Percentiles rank a stretch among this genome's conserved stretches.
phyloP scores from a whole-genome alignment of 192 early-diverging fungal species.

The Rhizophagus prolifer region DNA sequence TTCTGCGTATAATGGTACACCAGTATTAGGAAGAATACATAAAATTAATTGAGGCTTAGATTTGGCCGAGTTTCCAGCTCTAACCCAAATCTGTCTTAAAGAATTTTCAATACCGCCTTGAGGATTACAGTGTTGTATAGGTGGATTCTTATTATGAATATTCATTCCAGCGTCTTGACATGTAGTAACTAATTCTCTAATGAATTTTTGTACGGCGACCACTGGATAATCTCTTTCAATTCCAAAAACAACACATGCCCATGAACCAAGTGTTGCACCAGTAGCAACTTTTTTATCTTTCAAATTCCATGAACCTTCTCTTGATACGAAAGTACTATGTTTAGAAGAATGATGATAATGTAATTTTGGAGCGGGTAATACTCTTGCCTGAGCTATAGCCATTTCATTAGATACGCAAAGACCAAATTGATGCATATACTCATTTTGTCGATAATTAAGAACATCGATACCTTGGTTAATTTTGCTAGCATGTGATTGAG shows the following conservation, averaged over 20 bases:
- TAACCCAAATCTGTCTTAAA: background rate
- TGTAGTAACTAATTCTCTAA: slow-evolving; percentile 68
- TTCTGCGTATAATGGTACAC: background rate
- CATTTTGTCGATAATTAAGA: background rate
- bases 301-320: background rate
- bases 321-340: background rate
- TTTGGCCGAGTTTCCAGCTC: background rate
- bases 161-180: slow-evolving; percentile 72
- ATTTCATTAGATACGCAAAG: background rate
- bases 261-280: background rate
- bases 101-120: background rate
- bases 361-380: background rate
- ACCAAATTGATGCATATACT: background rate
- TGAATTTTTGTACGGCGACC: slow-evolving; percentile 41
- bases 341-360: background rate
- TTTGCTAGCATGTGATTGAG: background rate
- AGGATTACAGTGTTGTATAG: slow-evolving; percentile 52
- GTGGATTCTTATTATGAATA: slow-evolving; percentile 51
- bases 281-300: background rate
- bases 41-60: background rate
- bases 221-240: background rate
- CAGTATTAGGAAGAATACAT: background rate
- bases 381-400: background rate
- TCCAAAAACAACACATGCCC: background rate
- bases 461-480: background rate